phyloP scores from a whole-genome alignment of 139 green algal genomes.

The Mychonastes homosphaera region DNA sequence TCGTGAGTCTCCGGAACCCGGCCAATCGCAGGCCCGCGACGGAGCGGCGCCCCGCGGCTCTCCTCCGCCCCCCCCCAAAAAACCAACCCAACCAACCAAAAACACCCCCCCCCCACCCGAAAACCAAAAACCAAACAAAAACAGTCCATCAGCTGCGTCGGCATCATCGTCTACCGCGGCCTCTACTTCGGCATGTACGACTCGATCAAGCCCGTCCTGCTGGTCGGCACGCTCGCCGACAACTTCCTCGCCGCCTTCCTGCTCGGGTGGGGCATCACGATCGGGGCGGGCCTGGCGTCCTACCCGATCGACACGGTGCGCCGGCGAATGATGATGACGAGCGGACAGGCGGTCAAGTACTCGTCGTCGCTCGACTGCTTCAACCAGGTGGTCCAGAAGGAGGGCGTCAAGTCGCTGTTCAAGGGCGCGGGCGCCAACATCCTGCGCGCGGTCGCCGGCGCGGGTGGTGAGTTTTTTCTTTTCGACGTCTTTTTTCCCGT shows the following conservation, averaged over 20 bases:
- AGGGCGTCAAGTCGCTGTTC: conserved; percentile 94
- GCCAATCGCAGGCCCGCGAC: too few species aligned
- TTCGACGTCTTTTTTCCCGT: too few species aligned
- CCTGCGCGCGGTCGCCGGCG: conserved; percentile 46
- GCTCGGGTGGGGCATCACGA: conserved; percentile 51
- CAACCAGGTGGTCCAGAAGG: conserved; percentile 79
- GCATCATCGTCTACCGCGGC: conserved; percentile 98
- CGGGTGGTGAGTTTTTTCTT: too few species aligned
- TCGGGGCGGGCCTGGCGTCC: conserved; percentile 66
- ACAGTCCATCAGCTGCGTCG: conserved; percentile 91
- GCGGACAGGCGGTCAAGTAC: conserved; percentile 84
- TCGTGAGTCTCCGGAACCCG: too few species aligned
- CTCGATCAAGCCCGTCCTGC: conserved; percentile 83
- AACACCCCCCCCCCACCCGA: too few species aligned
- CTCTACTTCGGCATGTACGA: conserved; percentile 99
- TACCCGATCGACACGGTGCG: conserved; percentile 99
- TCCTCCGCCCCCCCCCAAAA: too few species aligned
- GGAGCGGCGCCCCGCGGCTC: too few species aligned
- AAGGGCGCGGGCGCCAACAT: conserved; percentile 81
- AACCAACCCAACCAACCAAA: too few species aligned
- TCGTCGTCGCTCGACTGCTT: conserved; percentile 85
- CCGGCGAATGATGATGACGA: conserved; percentile 98
- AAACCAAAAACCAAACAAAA: too few species aligned
- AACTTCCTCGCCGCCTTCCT: conserved; percentile 43
- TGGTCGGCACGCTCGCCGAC: conserved; percentile 31